These are phyloP conservation scores for Pichia heedii DNA, from an alignment of 805 yeast species.

Conservation along the genomic window DNA sequence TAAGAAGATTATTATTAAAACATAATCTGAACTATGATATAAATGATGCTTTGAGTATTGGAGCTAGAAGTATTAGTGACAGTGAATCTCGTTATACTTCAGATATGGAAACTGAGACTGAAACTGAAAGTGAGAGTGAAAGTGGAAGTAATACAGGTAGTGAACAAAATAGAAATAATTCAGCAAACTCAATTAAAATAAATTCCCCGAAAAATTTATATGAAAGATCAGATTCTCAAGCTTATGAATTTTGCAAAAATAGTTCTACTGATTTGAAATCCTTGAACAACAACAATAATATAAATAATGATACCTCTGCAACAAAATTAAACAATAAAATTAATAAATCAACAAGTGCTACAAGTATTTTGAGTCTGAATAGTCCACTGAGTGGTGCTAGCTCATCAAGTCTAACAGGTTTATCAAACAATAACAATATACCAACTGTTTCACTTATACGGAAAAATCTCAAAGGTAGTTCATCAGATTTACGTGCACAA, in stretches of 20 bases:
- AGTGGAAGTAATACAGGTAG: conserved; percentile 4
- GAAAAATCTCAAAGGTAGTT: conserved; percentile 8
- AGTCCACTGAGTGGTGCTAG: conserved; percentile 5
- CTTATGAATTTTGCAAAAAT: conserved; percentile 21
- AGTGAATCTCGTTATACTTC: background rate
- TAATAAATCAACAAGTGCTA: conserved; percentile 3
- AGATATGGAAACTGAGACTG: conserved; percentile 3
- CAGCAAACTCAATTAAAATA: background rate
- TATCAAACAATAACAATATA: background rate
- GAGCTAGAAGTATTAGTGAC: conserved; percentile 9
- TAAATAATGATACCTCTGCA: background rate
- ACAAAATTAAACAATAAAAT: background rate
- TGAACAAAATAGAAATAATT: conserved; percentile 1
- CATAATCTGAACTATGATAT: conserved; percentile 9
- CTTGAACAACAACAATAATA: background rate
- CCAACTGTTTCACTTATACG: conserved; percentile 1
- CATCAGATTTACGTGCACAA: conserved; percentile 10
- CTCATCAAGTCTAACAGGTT: conserved; percentile 3
- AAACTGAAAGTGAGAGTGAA: conserved; percentile 6
- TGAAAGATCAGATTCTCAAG: conserved; percentile 25
- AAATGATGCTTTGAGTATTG: conserved; percentile 13
- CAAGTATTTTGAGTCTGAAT: conserved; percentile 6
- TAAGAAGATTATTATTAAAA: conserved; percentile 8
- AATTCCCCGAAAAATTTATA: conserved; percentile 12
- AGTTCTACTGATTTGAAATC: conserved; percentile 4